These are phyloP conservation scores for Taphrina sp. DNA, from an alignment of 1,139 yeast genomes.

Conservation along the genomic window DNA sequence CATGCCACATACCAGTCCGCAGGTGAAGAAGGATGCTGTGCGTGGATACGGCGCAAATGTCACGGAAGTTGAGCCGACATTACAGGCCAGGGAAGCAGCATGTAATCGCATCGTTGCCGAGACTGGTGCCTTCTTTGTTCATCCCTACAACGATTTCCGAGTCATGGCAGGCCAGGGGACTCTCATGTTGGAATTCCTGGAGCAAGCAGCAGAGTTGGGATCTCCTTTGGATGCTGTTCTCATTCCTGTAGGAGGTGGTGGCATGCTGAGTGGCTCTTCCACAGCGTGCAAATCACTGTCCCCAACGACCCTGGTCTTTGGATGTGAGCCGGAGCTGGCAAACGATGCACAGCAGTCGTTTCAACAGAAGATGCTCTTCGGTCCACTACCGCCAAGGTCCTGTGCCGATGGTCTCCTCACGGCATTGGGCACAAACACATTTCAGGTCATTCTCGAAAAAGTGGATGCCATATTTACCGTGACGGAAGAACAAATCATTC, in stretches of 20 bases:
- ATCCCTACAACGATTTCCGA: slow-evolving; percentile 37
- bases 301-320: slow-evolving; percentile 34
- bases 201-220: slow-evolving; percentile 30
- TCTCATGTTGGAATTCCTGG: slow-evolving; percentile 34
- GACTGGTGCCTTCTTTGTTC: slow-evolving; percentile 35
- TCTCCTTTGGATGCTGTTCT: slow-evolving; percentile 36
- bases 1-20: slow-evolving; percentile 37
- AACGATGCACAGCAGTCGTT: slow-evolving; percentile 36
- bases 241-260: slow-evolving; percentile 39
- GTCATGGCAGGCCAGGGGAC: slow-evolving; percentile 38
- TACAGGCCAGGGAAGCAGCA: slow-evolving; percentile 33
- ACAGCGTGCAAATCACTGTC: slow-evolving; percentile 32
- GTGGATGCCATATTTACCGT: slow-evolving; percentile 37
- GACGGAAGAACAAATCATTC: slow-evolving; percentile 35
- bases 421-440: slow-evolving; percentile 36
- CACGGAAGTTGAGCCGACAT: slow-evolving; percentile 34
- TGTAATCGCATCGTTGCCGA: slow-evolving; percentile 22
- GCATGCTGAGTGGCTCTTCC: slow-evolving; percentile 37
- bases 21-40: slow-evolving; percentile 37
- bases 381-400: slow-evolving; percentile 32
- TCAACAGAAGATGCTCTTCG: slow-evolving; percentile 28
- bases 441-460: slow-evolving; percentile 33
- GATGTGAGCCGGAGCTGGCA: slow-evolving; percentile 37
- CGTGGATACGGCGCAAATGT: slow-evolving; percentile 36
- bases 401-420: slow-evolving; percentile 38